phyloP scores from a whole-genome alignment of 495 filamentous ascomycete genomes.

The Aspergillus affinis region DNA sequence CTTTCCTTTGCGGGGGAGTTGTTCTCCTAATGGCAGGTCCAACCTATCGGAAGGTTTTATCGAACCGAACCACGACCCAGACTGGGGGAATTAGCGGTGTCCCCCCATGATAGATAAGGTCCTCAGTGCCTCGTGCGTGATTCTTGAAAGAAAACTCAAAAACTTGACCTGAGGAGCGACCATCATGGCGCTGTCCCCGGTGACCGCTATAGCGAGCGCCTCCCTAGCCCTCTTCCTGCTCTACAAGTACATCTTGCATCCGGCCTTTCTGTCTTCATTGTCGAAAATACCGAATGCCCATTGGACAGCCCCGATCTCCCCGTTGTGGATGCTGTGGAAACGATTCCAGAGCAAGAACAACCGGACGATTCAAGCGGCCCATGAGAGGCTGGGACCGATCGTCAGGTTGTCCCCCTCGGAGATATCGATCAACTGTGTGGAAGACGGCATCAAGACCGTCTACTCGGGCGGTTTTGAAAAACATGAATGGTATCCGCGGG shows the following conservation, averaged over 20 bases:
- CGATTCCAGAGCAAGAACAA: constrained; percentile 61
- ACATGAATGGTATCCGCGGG: constrained; percentile 66
- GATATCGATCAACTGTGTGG: constrained; percentile 60
- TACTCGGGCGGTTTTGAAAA: constrained; percentile 80
- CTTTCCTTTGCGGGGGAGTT: constrained; percentile 1
- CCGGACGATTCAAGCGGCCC: constrained; percentile 56
- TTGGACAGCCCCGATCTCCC: constrained; percentile 61
- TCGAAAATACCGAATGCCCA: constrained; percentile 70
- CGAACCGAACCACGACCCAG: not conserved
- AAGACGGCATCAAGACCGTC: constrained; percentile 62
- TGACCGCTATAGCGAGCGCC: constrained; percentile 17
- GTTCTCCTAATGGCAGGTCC: constrained; percentile 9
- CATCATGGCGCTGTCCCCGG: constrained; percentile 32
- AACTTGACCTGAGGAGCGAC: not conserved
- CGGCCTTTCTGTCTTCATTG: constrained; percentile 64
- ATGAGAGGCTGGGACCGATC: constrained; percentile 52
- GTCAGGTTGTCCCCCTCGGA: constrained; percentile 57
- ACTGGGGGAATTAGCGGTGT: not conserved
- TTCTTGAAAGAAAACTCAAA: not conserved
- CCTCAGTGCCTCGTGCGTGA: not conserved
- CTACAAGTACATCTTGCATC: constrained; percentile 62
- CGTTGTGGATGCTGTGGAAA: constrained; percentile 67
- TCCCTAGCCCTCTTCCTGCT: constrained; percentile 25
- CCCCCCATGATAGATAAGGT: not conserved
- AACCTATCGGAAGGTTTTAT: constrained; percentile 2